phyloP scores from a whole-genome alignment of 345 rosid species.

The Gossypium stocksii region DNA sequence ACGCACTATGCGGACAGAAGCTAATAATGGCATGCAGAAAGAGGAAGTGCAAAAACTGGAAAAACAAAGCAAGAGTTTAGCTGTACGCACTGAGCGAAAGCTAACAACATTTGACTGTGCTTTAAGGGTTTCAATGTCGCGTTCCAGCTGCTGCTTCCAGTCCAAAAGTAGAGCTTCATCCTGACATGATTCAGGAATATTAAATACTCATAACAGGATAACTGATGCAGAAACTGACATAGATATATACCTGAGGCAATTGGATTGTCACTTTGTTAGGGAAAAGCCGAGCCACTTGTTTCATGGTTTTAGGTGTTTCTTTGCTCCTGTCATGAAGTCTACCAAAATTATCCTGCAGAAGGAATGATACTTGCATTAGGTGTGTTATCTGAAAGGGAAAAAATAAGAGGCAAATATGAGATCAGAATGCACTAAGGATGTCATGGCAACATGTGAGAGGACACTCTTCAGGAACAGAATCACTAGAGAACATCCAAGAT shows the following conservation, averaged over 20 bases:
- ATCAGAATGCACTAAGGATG: background rate
- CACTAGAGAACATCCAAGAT: background rate
- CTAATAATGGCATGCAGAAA: background rate
- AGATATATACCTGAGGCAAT: constrained; percentile 74
- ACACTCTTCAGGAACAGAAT: background rate
- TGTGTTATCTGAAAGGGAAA: background rate
- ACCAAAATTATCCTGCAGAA: constrained; percentile 77
- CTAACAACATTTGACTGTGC: constrained; percentile 65
- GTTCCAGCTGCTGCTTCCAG: constrained; percentile 95
- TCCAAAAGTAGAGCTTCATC: constrained; percentile 86
- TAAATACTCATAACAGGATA: constrained; percentile 18
- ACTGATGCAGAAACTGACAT: background rate
- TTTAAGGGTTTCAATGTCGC: constrained; percentile 83
- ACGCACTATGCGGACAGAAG: background rate
- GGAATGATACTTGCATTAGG: constrained; percentile 5
- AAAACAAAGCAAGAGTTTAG: constrained; percentile 1
- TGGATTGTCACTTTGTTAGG: constrained; percentile 97
- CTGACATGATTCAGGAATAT: constrained; percentile 35
- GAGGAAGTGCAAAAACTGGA: background rate
- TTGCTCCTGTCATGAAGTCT: constrained; percentile 84
- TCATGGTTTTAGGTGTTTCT: constrained; percentile 82
- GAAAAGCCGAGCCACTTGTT: constrained; percentile 83
- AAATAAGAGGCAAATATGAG: background rate
- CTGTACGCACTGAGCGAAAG: constrained; percentile 65
- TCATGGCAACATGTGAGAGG: background rate